A percentile compares a stretch with the other conserved stretches of the same genome.
Evolutionary conservation across 1,284 basidiomycete species (phyloP).

Genomic region (Puccinia polysora): DNA sequence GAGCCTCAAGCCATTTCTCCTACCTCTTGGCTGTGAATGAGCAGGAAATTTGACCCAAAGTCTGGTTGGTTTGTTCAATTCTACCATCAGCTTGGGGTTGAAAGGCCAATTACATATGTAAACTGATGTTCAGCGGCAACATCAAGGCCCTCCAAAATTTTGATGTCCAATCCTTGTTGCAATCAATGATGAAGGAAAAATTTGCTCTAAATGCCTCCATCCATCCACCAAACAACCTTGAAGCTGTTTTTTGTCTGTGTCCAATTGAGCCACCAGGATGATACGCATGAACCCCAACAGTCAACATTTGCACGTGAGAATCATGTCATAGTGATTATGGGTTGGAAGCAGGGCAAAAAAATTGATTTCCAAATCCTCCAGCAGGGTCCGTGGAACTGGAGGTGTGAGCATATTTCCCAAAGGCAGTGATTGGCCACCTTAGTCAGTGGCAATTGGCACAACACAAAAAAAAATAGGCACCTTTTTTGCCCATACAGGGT

Average conservation of each 20-base stretch:
- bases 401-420: constrained; percentile 18
- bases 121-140: constrained; percentile 45
- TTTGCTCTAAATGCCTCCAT: constrained; percentile 45
- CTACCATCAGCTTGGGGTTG: constrained; percentile 50
- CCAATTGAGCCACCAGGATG: background rate
- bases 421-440: background rate
- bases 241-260: constrained; percentile 6
- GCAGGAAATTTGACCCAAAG: constrained; percentile 49
- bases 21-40: constrained; percentile 34
- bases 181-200: constrained; percentile 47
- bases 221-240: constrained; percentile 9
- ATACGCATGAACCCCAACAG: constrained; percentile 6
- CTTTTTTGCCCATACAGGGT: background rate
- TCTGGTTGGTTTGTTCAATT: constrained; percentile 54
- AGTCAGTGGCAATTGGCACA: background rate
- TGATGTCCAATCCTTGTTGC: constrained; percentile 49
- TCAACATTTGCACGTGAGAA: constrained; percentile 13
- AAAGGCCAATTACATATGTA: constrained; percentile 46
- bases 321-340: constrained; percentile 13
- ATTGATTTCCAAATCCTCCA: background rate
- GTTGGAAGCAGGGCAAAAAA: background rate
- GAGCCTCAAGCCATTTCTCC: constrained; percentile 43
- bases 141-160: constrained; percentile 49
- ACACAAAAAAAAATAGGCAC: background rate
- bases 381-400: background rate